phyloP scores from a whole-genome alignment of 129 eudicot species.

The Artemisia tridentata region DNA sequence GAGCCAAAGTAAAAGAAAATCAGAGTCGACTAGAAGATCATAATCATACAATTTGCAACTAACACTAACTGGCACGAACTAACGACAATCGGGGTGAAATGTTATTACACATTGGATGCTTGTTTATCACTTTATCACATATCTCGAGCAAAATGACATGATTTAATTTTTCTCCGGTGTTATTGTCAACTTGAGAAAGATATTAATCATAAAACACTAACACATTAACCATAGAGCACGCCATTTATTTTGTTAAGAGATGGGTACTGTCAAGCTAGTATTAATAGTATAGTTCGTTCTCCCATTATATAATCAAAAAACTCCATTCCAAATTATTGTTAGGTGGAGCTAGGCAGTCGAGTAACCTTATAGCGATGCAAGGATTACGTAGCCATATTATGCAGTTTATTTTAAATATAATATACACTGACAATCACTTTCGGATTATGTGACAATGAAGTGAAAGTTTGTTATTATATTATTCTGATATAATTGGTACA shows the following conservation, averaged over 20 bases:
- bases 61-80: slow-evolving; percentile 8
- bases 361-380: slow-evolving; percentile 12
- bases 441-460: neutral
- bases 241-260: slow-evolving; percentile 7
- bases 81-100: neutral
- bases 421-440: no score
- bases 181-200: neutral
- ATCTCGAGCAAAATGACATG: neutral
- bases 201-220: neutral
- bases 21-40: neutral
- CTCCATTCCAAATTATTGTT: neutral
- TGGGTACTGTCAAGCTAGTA: slow-evolving; percentile 8
- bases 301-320: slow-evolving; percentile 3
- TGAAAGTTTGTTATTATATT: slow-evolving; percentile 1
- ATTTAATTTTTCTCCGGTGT: neutral
- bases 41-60: slow-evolving; percentile 9
- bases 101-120: slow-evolving; percentile 10
- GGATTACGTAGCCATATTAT: neutral
- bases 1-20: neutral
- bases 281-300: neutral
- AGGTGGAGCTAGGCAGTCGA: slow-evolving; percentile 5
- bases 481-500: slow-evolving; percentile 3
- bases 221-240: neutral
- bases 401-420: neutral
- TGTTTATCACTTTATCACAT: slow-evolving; percentile 18